Base-by-base conservation (phyloP, 2,329 filamentous ascomycete species). In the Diaporthe amygdali region DNA sequence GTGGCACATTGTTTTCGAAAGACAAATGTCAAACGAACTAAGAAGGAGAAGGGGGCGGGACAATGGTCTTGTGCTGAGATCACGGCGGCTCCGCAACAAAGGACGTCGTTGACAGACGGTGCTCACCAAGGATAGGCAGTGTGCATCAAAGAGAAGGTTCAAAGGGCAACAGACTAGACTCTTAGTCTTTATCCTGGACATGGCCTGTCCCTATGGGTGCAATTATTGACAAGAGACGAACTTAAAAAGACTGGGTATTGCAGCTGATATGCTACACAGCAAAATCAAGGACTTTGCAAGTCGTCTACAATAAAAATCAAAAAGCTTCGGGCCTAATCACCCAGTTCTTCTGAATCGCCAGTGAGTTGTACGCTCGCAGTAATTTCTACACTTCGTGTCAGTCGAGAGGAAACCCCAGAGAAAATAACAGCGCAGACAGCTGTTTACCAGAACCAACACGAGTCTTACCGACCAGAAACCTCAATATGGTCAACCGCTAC, bases 401-500 rank as follows among this genome's bases (percentile, higher is more conserved):
- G 17, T 34, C 22, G 41, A 54, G 32, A 22, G 17, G 30, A 32
- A 44, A 25, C 8, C 52, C 54, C 39, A 46, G 41, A 17, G 30
- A 27, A 32, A 37, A 32, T n/a, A 34, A 49, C 30, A 22, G 30
- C 30, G 15, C 25, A 12, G 34, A 46, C 30, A 22, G 5, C 15
- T 27, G 1, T 20, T 59, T 22, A 22, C 44, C n/a, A 44, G 5
- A 25, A 25, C 5, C 51, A 22, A 22, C 41, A 68, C 20, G 39
- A 49, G 41, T 52, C 34, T 9, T 27, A 14, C 25, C 46, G n/a
- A 39, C 44, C 17, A 51, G 27, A 51, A 15, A 22, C 34, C 5
- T 32, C 63, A 68, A 63, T 7, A 74, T 74, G 72, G 67, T 72
- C 68, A 64, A 63, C 10, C 47, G 56, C n/a, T 51, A 76, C 63